Base-by-base conservation (phyloP, 1,139 yeast species). In the Geotrichum restrictum region DNA sequence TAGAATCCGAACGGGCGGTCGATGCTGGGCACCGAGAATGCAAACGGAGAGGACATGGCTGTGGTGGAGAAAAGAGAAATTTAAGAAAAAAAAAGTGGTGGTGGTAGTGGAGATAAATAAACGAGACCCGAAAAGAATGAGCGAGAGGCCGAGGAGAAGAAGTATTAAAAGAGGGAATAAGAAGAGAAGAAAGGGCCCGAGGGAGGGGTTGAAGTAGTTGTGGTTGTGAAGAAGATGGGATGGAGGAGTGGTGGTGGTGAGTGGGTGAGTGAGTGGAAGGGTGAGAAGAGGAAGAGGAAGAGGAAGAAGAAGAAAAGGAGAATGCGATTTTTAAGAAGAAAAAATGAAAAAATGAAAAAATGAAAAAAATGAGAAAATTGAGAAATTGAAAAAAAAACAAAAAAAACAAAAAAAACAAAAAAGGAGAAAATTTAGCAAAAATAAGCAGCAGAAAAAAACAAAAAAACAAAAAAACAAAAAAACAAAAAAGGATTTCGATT, bases 1-100 rank as follows among this genome's bases (percentile, higher is more conserved):
- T 86, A 79, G 51, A 93, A 59, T 48, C 98, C 98, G 69, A 91
- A 93, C 16, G 98, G 98, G 58, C 88, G 78, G 51, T 86, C 86
- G 52, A 88, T 65, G 40, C 85, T 73, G 41, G 97, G 97, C 27
- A 64, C 46, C 38, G 57, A 52, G 39, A 60, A 57, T 38, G 58
- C 57, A 16, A 59, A 42, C 38, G 58, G 48, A 27, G 49, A 44
- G 33, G 50, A 27, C 43, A 52, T 49, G 22, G 41, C 22, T 27
- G 29, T 24, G 11, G 16, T n/a, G n/a, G n/a, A n/a, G n/a, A n/a
- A n/a, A n/a, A 34, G 13, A 8, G 34, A 45, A 34, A 8, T 8
- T 8, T 7, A 18, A 7, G n/a, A 21, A 8, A 34, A 19, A 45
- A 45, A 45, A 33, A 16, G 21, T 19, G 19, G 40, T n/a, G 39